Evolutionary conservation across 495 filamentous ascomycete species (phyloP).

Genomic region (Parmelia sp.): DNA sequence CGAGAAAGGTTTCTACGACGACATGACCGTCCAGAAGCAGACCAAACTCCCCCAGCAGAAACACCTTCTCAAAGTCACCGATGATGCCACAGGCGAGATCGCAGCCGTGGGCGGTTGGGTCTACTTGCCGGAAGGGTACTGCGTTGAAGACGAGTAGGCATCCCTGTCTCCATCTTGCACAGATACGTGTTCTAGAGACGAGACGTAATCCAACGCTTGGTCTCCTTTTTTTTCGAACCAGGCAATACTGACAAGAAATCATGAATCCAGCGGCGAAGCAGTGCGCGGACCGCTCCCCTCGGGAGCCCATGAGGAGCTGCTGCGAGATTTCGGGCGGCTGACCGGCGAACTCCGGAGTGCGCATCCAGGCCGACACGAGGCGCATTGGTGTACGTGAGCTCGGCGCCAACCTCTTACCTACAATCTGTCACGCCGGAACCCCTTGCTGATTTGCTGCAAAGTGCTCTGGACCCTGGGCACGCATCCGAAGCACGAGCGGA

Average conservation of each 20-base stretch:
- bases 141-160: constrained; percentile 8
- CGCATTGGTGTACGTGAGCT: constrained; percentile 14
- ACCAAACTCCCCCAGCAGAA: not conserved
- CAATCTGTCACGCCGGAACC: too few relatives aligned
- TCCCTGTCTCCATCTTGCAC: too few relatives aligned
- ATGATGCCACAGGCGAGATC: constrained; percentile 4
- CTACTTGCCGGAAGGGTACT: constrained; percentile 19
- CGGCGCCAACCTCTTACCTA: too few relatives aligned
- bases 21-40: not conserved
- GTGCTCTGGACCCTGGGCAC: constrained; percentile 18
- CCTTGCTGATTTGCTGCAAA: too few relatives aligned
- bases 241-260: too few relatives aligned
- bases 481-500: constrained; percentile 16
- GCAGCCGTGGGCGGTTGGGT: constrained; percentile 15
- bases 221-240: too few relatives aligned
- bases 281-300: not conserved
- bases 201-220: too few relatives aligned
- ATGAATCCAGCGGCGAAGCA: not conserved
- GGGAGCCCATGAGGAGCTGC: constrained; percentile 7
- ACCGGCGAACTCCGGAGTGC: constrained; percentile 2
- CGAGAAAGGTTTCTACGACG: constrained; percentile 4
- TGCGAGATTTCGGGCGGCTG: not conserved
- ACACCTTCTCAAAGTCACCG: constrained; percentile 13
- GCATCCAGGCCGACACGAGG: constrained; percentile 12
- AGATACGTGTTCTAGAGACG: too few relatives aligned